Conservation (phyloP, 768 basidiomycete species). For the Phlebiopsis flavidoalba region DNA sequence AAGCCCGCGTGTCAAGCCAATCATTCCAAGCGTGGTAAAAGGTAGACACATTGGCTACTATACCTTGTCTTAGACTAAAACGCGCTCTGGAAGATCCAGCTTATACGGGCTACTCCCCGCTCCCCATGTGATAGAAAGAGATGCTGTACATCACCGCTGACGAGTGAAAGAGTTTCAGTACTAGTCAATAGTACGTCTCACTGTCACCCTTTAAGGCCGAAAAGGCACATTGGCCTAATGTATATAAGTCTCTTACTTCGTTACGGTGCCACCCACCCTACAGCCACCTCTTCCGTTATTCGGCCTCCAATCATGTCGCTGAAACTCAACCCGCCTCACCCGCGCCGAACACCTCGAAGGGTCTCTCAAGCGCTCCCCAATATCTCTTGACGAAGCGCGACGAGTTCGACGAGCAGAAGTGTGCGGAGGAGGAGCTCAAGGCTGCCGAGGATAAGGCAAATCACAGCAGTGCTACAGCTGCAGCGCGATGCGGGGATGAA, state of each 20-base stretch:
- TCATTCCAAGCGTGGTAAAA: too few relatives aligned
- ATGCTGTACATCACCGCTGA: too few relatives aligned
- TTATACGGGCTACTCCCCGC: too few relatives aligned
- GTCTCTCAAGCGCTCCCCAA: conserved; percentile 51
- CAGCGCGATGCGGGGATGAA: conserved; percentile 43
- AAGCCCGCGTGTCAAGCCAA: too few relatives aligned
- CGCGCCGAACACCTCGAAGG: conserved; percentile 59
- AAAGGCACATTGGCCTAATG: too few relatives aligned
- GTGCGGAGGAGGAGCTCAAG: conserved; percentile 38
- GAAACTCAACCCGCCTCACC: conserved; percentile 34
- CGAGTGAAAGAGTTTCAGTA: too few relatives aligned
- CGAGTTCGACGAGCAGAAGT: conserved; percentile 37
- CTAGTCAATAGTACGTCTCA: too few relatives aligned
- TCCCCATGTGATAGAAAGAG: too few relatives aligned
- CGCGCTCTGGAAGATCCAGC: too few relatives aligned
- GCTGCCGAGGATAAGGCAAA: conserved; percentile 46
- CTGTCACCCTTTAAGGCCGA: too few relatives aligned
- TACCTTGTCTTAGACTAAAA: too few relatives aligned
- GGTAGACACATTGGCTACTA: too few relatives aligned
- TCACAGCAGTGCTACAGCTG: conserved; percentile 49
- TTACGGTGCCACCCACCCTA: not conserved
- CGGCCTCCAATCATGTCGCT: conserved; percentile 8
- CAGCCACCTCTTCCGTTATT: not conserved
- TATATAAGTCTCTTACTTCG: not conserved
- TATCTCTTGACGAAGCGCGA: conserved; percentile 42